A percentile compares a stretch with the other conserved stretches of the same genome.
Evolutionary conservation across 2,329 filamentous ascomycete genomes (phyloP).

Genomic region (Calonectria pseudoturangicola): DNA sequence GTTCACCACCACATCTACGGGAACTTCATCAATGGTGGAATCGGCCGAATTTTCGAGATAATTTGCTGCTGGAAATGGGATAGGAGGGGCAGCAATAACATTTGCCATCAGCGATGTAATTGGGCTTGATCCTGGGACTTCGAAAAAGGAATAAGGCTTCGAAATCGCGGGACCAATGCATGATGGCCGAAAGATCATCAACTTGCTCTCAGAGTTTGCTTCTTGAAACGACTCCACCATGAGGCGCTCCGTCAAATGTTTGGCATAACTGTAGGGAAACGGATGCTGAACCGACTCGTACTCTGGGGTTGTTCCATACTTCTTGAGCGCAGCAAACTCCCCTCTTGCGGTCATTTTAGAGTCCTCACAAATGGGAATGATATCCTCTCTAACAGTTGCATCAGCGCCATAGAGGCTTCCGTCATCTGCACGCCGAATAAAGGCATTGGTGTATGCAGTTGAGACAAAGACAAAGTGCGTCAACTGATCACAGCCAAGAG

Average conservation of each 20-base stretch:
- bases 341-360: not conserved
- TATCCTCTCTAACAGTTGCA: not conserved
- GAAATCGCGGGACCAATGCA: not conserved
- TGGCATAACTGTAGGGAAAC: not conserved
- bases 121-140: not conserved
- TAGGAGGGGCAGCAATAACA: not conserved
- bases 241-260: not conserved
- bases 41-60: not conserved
- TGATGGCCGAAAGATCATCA: constrained; percentile 1
- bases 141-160: not conserved
- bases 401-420: not conserved
- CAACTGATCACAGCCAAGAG: not conserved
- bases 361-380: not conserved
- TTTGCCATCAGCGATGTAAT: not conserved
- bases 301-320: not conserved
- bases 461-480: not conserved
- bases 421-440: not conserved
- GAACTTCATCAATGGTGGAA: not conserved
- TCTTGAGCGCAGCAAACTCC: not conserved
- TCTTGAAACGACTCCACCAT: not conserved
- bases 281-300: not conserved
- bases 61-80: not conserved
- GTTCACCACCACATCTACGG: constrained; percentile 4
- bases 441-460: not conserved
- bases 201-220: not conserved